Evolutionary conservation across 768 basidiomycete species (phyloP).

Genomic region (Tylopilus subfusipes): DNA sequence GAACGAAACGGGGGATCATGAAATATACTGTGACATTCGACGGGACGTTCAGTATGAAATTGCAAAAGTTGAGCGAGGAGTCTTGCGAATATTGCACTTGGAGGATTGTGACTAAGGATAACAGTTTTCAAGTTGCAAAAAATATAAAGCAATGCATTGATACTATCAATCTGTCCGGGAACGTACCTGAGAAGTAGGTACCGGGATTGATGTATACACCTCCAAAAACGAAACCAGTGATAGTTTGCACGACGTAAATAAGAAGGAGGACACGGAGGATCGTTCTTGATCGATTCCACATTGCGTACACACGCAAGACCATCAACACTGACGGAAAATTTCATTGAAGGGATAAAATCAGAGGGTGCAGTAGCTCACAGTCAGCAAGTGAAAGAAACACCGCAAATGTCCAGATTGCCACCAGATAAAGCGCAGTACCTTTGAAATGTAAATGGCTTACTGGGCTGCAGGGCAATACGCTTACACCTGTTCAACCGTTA

Average conservation of each 20-base stretch:
- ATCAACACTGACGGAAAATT: constrained; percentile 9
- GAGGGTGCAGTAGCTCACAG: background rate
- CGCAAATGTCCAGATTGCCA: background rate
- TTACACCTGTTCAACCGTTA: constrained; percentile 8
- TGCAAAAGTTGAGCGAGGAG: background rate
- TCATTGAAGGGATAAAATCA: accelerated
- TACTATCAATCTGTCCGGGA: background rate
- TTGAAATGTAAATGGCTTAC: background rate
- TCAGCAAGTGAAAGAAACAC: constrained; percentile 6
- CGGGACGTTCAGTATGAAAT: background rate
- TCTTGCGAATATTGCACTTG: background rate
- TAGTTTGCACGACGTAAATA: background rate
- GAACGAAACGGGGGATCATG: background rate
- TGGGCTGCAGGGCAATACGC: background rate
- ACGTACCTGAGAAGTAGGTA: background rate
- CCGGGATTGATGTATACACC: background rate
- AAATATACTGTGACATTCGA: background rate
- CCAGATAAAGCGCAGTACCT: constrained; percentile 1
- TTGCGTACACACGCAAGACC: constrained; percentile 14
- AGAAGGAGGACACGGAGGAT: background rate
- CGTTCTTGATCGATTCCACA: constrained; percentile 5
- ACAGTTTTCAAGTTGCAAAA: background rate
- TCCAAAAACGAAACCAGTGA: background rate
- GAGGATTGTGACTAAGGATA: background rate
- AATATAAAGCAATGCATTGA: too few species aligned